Evolutionary conservation across 2,329 filamentous ascomycete species (phyloP).

Genomic region (Emergomyces orientalis): DNA sequence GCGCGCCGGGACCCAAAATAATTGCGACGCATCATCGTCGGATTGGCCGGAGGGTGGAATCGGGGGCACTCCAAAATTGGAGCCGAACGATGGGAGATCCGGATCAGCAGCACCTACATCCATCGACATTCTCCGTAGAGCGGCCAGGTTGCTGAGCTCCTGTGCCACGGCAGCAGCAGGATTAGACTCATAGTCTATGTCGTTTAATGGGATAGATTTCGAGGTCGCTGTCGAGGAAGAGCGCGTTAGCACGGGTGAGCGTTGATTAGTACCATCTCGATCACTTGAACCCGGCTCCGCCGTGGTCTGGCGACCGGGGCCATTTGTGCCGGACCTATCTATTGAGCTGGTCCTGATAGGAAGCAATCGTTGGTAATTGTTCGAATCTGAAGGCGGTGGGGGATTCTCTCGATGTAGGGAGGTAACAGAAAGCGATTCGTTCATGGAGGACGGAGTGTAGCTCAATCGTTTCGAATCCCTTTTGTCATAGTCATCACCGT

Average conservation of each 20-base stretch:
- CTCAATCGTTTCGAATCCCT: constrained; percentile 61
- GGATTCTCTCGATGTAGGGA: not conserved
- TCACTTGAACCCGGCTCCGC: constrained; percentile 26
- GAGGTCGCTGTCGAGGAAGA: constrained; percentile 45
- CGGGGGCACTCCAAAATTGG: constrained; percentile 33
- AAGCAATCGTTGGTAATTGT: constrained; percentile 14
- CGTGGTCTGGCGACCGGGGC: constrained; percentile 22
- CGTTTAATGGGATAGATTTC: constrained; percentile 63
- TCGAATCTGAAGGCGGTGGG: constrained; percentile 18
- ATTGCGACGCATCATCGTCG: constrained; percentile 73
- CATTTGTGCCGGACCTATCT: constrained; percentile 29
- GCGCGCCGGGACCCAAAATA: constrained; percentile 93
- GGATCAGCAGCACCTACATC: constrained; percentile 63
- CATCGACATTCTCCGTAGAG: constrained; percentile 88
- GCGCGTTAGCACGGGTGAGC: constrained; percentile 46
- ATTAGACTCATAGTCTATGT: constrained; percentile 82
- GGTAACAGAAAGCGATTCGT: constrained; percentile 36
- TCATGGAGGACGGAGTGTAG: constrained; percentile 51
- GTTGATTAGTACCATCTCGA: constrained; percentile 40
- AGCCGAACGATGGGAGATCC: constrained; percentile 37
- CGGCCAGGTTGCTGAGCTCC: constrained; percentile 85
- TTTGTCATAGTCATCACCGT: constrained; percentile 58
- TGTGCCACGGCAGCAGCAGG: constrained; percentile 82
- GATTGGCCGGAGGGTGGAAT: constrained; percentile 35
- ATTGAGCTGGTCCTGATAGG: constrained; percentile 18